Percentiles rank a stretch among this genome's conserved stretches.
Evolutionary conservation across 2,329 filamentous ascomycete genomes (phyloP).

Genomic region (Colletotrichum sidae): DNA sequence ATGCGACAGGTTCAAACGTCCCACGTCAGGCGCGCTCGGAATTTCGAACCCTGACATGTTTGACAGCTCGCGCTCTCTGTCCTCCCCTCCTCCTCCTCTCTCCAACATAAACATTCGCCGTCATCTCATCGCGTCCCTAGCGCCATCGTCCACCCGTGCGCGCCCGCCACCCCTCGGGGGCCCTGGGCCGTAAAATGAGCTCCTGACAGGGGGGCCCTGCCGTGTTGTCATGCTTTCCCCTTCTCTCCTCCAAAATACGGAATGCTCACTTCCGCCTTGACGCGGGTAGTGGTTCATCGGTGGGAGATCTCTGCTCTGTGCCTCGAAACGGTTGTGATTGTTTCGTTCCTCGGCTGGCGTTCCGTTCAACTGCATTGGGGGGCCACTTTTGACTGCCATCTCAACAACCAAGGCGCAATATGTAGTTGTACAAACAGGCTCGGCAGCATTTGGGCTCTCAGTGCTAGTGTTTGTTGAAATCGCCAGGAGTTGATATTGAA

Average conservation of each 20-base stretch:
- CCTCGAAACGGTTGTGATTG: too few relatives aligned
- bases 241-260: slow-evolving; percentile 1
- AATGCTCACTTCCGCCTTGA: too few relatives aligned
- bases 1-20: neutral
- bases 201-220: slow-evolving; percentile 25
- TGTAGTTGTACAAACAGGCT: too few relatives aligned
- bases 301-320: neutral
- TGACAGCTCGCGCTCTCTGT: slow-evolving; percentile 18
- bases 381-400: too few relatives aligned
- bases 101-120: neutral
- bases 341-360: too few relatives aligned
- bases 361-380: too few relatives aligned
- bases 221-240: slow-evolving; percentile 1
- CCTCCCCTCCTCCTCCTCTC: neutral
- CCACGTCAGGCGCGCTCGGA: slow-evolving; percentile 8
- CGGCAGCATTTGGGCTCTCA: too few relatives aligned
- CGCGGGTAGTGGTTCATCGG: neutral
- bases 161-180: slow-evolving; percentile 12
- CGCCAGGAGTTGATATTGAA: too few relatives aligned
- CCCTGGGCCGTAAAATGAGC: slow-evolving; percentile 31
- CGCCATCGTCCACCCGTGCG: slow-evolving; percentile 10
- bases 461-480: too few relatives aligned
- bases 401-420: too few relatives aligned
- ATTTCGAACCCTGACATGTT: slow-evolving; percentile 8
- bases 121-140: neutral